Evolutionary conservation across 192 early-diverging fungal species (phyloP), one percentile per base, ranked within the genome.

Genomic region (Coemansia aciculifera): DNA sequence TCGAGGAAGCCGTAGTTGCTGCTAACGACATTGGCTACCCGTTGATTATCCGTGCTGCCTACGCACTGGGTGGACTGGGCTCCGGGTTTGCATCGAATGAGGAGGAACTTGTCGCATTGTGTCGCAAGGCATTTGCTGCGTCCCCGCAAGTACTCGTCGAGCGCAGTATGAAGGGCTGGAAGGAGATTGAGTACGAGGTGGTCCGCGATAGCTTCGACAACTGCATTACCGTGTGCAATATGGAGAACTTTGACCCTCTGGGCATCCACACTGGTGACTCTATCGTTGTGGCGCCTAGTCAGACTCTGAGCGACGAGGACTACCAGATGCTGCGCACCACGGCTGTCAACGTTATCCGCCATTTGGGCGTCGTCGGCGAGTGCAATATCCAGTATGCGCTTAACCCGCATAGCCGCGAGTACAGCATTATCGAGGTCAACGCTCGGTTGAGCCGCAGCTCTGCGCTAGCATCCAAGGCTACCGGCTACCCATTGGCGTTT

Each of bases 191-290:
- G 81, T 81, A 99, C 77, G 97, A 99, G 79, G 97, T 99, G 42
- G 97, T 99, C 7, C 90, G 97, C 51, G 97, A 99, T 79, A 87
- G 88, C 70, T 79, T 86, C 27, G 90, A 99, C 84, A 99, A 99
- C 86, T 99, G 97, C 81, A 97, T 99, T 72, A 99, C 97, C 27
- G 97, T 98, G 59, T 98, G 95, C 86, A 97, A 98, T 81, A 98
- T 98, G 97, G 95, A 99, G 86, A 99, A 99, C 90, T 99, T 99
- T 88, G 97, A 99, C 74, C 97, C 97, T 43, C 88, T 99, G 31
- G 97, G 97, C 54, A 97, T 96, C 67, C 97, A 99, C 77, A 99
- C 97, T n/a, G 97, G 97, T 59, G 97, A 99, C 74, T 97, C 95
- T 13, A 99, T 99, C 66, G 97, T 99, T 12, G 93, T 99, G 67